Conservation (phyloP, 2,329 filamentous ascomycete species). For the Calonectria pauciramosa region DNA sequence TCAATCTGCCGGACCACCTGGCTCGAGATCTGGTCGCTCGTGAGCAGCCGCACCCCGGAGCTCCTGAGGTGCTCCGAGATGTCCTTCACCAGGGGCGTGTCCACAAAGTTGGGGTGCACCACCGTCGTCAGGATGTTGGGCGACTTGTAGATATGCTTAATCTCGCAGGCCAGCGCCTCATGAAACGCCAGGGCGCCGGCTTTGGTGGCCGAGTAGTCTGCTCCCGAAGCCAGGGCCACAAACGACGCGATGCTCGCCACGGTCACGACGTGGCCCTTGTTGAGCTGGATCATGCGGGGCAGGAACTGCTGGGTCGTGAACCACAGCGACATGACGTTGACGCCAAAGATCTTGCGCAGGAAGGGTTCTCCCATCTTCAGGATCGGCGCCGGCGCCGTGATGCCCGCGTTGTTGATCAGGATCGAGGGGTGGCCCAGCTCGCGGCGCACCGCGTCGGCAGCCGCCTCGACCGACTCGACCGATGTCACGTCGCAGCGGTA, state of each 20-base stretch:
- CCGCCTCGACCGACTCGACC: constrained; percentile 58
- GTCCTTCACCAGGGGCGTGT: constrained; percentile 59
- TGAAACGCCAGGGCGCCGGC: constrained; percentile 76
- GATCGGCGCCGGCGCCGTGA: constrained; percentile 70
- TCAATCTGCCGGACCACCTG: constrained; percentile 61
- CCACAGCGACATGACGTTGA: constrained; percentile 78
- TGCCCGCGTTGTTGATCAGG: constrained; percentile 79
- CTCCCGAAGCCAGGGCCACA: constrained; percentile 69
- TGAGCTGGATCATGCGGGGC: constrained; percentile 70
- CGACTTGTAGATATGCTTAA: constrained; percentile 71
- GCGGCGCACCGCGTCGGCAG: constrained; percentile 54
- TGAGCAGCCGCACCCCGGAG: constrained; percentile 48
- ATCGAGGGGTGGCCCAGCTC: constrained; percentile 74
- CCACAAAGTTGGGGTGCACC: constrained; percentile 70
- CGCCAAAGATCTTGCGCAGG: constrained; percentile 74
- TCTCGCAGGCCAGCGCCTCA: constrained; percentile 70
- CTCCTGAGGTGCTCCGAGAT: constrained; percentile 45
- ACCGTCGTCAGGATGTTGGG: constrained; percentile 73
- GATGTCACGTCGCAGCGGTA: constrained; percentile 58
- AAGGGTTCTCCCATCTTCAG: constrained; percentile 68
- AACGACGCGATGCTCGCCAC: constrained; percentile 77
- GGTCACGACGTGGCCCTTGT: constrained; percentile 81
- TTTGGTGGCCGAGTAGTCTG: constrained; percentile 77
- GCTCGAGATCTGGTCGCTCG: constrained; percentile 54
- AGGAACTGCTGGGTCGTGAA: constrained; percentile 75